A percentile compares a stretch with the other conserved stretches of the same genome.
Evolutionary conservation across 495 filamentous ascomycete species (phyloP).

Genomic region (Penicillium cataractarum): DNA sequence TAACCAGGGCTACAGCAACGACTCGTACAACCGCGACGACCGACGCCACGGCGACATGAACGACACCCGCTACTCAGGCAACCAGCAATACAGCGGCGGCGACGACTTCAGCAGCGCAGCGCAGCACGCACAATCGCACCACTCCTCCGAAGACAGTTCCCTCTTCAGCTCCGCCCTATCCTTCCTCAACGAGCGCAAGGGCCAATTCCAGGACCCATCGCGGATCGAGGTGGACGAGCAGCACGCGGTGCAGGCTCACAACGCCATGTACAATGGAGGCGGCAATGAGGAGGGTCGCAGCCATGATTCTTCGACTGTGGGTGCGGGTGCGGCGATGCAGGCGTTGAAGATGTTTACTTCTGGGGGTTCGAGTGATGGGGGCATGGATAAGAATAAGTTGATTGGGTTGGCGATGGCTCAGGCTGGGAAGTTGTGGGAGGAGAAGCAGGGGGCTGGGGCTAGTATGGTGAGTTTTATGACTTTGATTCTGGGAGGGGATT

Average conservation of each 20-base stretch:
- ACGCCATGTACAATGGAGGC: constrained; percentile 54
- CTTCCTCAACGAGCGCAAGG: constrained; percentile 51
- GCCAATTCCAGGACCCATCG: constrained; percentile 24
- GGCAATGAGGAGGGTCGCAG: constrained; percentile 32
- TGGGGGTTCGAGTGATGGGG: constrained; percentile 35
- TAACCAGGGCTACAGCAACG: constrained; percentile 21
- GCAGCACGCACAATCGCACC: constrained; percentile 50
- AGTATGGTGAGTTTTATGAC: constrained; percentile 47
- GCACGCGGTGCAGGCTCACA: constrained; percentile 57
- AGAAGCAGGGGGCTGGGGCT: constrained; percentile 49
- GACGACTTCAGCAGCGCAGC: constrained; percentile 52
- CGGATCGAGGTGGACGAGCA: constrained; percentile 59
- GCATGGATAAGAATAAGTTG: constrained; percentile 59
- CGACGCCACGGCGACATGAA: constrained; percentile 7
- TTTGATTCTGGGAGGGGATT: background rate
- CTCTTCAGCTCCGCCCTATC: constrained; percentile 55
- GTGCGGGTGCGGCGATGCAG: constrained; percentile 67
- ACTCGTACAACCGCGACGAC: constrained; percentile 20
- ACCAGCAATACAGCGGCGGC: constrained; percentile 15
- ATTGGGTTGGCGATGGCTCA: constrained; percentile 71
- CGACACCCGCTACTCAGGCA: constrained; percentile 24
- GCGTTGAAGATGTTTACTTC: constrained; percentile 67
- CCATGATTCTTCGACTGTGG: constrained; percentile 49
- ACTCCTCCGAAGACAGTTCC: constrained; percentile 37
- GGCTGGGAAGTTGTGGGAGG: constrained; percentile 67